Base-by-base conservation (phyloP, 495 filamentous ascomycete species). In the Amphirosellinia nigrospora region DNA sequence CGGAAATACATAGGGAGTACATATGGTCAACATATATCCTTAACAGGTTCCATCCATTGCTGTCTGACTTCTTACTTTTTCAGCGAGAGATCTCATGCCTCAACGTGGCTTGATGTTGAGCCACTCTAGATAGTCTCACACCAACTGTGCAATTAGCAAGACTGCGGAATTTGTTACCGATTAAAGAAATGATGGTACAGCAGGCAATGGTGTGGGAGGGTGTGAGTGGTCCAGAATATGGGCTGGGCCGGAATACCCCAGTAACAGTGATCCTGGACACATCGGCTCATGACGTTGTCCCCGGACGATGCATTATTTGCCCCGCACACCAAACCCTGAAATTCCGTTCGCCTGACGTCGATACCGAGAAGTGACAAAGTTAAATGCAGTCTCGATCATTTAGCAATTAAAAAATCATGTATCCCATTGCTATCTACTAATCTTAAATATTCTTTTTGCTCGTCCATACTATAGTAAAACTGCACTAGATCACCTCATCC, bases 201-300 rank as follows among this genome's bases (percentile, higher is more conserved):
- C 19, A 30, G 7, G 21, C 19, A 30, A 38, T 4, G 19, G 26
- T 53, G 46, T 45, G 30, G 26, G 28, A 64, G 61, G 39, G 61
- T 36, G 43, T 65, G 63, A 46, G 26, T 9, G 16, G n/a, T 63
- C 26, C 39, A 7, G 8, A 32, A 21, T 15, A 15, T 21, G 15
- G 4, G 46, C 55, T 61, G 23, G 21, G 46, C 15, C 46, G 36
- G 41, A 21, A 3, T 16, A 60, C 34, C 55, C 50, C 34, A n/a
- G 41, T 16, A 11, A 10, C 13, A 16, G 26, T 32, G 11, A 56
- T 26, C 46, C 50, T 1, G 5, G 39, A 30, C 46, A 5, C 59
- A 63, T 56, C 60, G 46, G 46, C 50, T 16, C 21, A 63, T 70
- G 68, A 70, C 68, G 68, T 70, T 58, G 38, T 58, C 10, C 32